Evolutionary conservation across 192 early-diverging fungal species (phyloP), one percentile per base, ranked within the genome.

Genomic region (Gamsiella multidivaricata): DNA sequence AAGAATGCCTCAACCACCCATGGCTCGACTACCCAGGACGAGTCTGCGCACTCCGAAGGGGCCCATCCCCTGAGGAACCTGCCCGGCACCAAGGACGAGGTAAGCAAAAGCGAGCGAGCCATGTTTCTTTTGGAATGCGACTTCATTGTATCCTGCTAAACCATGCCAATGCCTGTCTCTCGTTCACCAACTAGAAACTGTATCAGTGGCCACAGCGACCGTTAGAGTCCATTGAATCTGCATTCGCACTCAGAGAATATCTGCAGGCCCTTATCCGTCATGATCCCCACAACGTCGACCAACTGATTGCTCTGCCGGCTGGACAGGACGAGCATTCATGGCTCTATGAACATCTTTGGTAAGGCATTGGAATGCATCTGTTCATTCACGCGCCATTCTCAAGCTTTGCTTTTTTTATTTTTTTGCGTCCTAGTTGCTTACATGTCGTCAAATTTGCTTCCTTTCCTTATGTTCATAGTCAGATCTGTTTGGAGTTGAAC

Each of bases 331-430:
- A 64, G 15, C 62, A 87, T 23, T 64, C 89, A 2, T 98, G 97
- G 97, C 91, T 93, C 47, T 95, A 92, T 69, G 95, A 97, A 70
- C 96, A 97, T 65, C 81, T 97, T 67, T 86, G 95, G 89, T 94
- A 79, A 31, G 50, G n/a, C n/a, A n/a, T n/a, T n/a, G n/a, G n/a
- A n/a, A n/a, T n/a, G n/a, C n/a, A n/a, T n/a, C n/a, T n/a, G n/a
- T n/a, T n/a, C n/a, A n/a, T n/a, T n/a, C 47, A 2, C 5, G 39
- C 37, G 10, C 39, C 36, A 17, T 49, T 10, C 47, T 49, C 39
- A 41, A 41, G 39, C 39, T 41, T 41, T 39, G 12, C 7, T 39
- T 18, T 37, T 7, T 25, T 33, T 70, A 20, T 46, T 49, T 37
- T 11, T 2, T 55, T n/a, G 29, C 33, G 7, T 39, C 37, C 37